Evolutionary conservation across 768 basidiomycete species (phyloP).

Genomic region (Rhizopogon roseolus): DNA sequence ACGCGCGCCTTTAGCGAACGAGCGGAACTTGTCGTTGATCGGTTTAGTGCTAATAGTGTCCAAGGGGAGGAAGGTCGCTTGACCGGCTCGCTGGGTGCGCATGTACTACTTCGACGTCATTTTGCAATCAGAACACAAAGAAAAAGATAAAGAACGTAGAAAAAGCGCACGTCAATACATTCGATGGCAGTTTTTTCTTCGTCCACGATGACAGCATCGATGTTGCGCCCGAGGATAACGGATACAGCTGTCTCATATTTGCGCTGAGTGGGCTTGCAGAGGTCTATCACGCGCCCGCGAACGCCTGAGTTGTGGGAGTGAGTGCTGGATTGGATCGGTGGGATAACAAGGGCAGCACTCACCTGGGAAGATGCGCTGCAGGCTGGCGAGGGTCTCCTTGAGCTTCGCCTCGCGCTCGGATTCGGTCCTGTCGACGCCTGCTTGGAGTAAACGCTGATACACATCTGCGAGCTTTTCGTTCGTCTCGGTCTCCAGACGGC

Average conservation of each 20-base stretch:
- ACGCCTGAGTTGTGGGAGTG: constrained; percentile 51
- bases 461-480: constrained; percentile 87
- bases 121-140: background rate
- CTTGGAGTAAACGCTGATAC: constrained; percentile 82
- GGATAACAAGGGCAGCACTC: background rate
- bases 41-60: constrained; percentile 95
- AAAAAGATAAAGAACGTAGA: background rate
- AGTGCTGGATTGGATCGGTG: background rate
- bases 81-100: constrained; percentile 90
- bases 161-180: constrained; percentile 67
- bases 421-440: constrained; percentile 84
- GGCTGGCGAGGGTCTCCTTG: constrained; percentile 78
- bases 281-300: constrained; percentile 85
- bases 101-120: constrained; percentile 60
- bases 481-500: constrained; percentile 85
- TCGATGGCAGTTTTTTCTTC: constrained; percentile 96
- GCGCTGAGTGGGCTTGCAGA: constrained; percentile 89
- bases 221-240: constrained; percentile 89
- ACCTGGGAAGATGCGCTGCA: constrained; percentile 92
- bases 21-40: constrained; percentile 90
- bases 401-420: constrained; percentile 77
- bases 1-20: constrained; percentile 83
- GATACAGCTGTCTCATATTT: constrained; percentile 93
- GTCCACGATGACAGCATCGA: constrained; percentile 94
- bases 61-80: constrained; percentile 97